Evolutionary conservation across 2,329 filamentous ascomycete genomes (phyloP), one percentile per base, ranked within the genome.

Genomic region (Talaromyces verruculosus): DNA sequence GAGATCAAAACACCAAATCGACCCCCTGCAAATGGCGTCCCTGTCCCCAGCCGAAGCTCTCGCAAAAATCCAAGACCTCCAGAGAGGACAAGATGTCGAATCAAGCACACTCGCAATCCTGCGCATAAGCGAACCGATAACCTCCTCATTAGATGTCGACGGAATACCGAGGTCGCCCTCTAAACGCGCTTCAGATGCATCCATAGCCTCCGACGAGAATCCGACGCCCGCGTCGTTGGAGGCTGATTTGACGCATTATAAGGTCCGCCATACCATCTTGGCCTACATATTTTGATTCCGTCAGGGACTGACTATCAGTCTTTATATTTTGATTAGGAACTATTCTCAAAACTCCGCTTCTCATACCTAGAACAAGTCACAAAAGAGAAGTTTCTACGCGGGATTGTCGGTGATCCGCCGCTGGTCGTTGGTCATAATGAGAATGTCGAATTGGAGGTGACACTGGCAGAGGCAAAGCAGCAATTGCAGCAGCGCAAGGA

Each of bases 281-380:
- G 22, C 22, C 22, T 22, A 22, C 22, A 22, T 22, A 22, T 22
- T 22, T 2, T 22, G 22, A 22, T 22, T 22, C 22, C 22, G 22
- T 22, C 22, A 22, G 22, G 22, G 22, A 22, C 22, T 22, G 22
- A 22, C 22, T 22, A 22, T 22, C 22, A 22, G 22, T 22, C 22
- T 22, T 22, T 22, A 22, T 22, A 22, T 22, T 22, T 22, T 22
- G 2, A 22, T 22, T 22, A 22, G 30, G 93, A 97, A 79, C 87
- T 98, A 22, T 99, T 98, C 79, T 90, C 92, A 49, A 98, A 99
- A 81, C 85, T 98, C 45, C 92, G 94, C 71, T 98, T 98, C 83
- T 96, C 91, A 69, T 98, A 98, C 79, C 91, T 97, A 72, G 95
- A 99, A 80, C 95, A 98, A 82, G 93, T 98, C 68, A 98, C 94